Conservation (phyloP, 169 alveolate species). For the Eimeria falciformis region DNA sequence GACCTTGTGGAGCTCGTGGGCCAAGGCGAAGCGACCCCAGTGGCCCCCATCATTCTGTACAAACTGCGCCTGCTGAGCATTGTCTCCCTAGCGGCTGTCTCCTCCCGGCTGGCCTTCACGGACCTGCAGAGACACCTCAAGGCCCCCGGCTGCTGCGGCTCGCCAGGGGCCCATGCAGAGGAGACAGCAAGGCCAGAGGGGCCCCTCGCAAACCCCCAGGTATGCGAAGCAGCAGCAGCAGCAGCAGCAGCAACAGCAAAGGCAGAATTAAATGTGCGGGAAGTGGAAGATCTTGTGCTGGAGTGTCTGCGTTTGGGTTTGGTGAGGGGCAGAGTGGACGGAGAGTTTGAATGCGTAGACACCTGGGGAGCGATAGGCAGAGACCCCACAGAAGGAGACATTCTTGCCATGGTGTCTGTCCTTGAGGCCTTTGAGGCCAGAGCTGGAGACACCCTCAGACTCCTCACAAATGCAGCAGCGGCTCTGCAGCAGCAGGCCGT, state of each 20-base stretch:
- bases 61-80: neutral
- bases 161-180: neutral
- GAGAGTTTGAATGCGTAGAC: neutral
- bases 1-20: neutral
- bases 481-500: too few species aligned
- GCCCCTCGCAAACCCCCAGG: neutral
- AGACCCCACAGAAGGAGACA: conserved; percentile 24
- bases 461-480: neutral
- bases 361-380: neutral
- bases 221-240: neutral
- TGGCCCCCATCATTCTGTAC: neutral
- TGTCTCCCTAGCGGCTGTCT: neutral
- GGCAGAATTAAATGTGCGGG: neutral
- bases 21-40: neutral
- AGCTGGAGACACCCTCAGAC: neutral
- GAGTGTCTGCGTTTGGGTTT: conserved; percentile 10
- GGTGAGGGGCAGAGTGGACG: neutral
- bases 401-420: neutral
- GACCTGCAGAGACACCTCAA: neutral
- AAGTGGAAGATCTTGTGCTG: neutral
- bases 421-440: neutral
- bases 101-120: neutral
- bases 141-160: conserved; percentile 11
- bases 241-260: conserved; percentile 22
- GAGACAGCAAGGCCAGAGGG: neutral